phyloP scores from a whole-genome alignment of 768 basidiomycete species.

The Leccinum disarticulatum region DNA sequence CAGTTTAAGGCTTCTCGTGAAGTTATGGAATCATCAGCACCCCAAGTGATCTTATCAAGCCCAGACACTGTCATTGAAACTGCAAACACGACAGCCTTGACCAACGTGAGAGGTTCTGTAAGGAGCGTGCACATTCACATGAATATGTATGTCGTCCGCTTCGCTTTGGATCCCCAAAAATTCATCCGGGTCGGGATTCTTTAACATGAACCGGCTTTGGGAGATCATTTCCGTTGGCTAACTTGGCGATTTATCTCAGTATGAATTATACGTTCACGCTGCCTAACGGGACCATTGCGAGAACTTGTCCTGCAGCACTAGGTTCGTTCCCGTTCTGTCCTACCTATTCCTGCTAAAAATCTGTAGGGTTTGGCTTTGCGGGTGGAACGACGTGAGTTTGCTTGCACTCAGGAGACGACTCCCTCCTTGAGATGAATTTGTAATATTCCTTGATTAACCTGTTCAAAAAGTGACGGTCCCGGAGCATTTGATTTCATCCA shows the following conservation, averaged over 20 bases:
- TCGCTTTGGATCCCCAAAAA: background rate
- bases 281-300: conserved; percentile 62
- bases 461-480: conserved; percentile 54
- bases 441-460: background rate
- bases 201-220: background rate
- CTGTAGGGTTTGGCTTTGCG: conserved; percentile 67
- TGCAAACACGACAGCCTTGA: conserved; percentile 31
- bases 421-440: background rate
- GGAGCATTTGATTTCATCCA: conserved; percentile 79
- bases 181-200: background rate
- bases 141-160: conserved; percentile 54
- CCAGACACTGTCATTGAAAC: conserved; percentile 20
- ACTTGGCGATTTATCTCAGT: conserved; percentile 37
- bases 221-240: background rate
- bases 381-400: conserved; percentile 74
- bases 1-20: conserved; percentile 70
- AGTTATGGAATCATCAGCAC: conserved; percentile 49
- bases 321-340: conserved; percentile 42
- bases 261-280: conserved; percentile 61
- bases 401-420: background rate
- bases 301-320: conserved; percentile 78
- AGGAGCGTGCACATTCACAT: conserved; percentile 70
- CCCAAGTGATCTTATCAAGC: conserved; percentile 15
- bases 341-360: background rate
- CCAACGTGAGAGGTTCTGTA: conserved; percentile 56